phyloP scores from a whole-genome alignment of 2,329 filamentous ascomycete species.

The Ploettnerulaceae sp. region DNA sequence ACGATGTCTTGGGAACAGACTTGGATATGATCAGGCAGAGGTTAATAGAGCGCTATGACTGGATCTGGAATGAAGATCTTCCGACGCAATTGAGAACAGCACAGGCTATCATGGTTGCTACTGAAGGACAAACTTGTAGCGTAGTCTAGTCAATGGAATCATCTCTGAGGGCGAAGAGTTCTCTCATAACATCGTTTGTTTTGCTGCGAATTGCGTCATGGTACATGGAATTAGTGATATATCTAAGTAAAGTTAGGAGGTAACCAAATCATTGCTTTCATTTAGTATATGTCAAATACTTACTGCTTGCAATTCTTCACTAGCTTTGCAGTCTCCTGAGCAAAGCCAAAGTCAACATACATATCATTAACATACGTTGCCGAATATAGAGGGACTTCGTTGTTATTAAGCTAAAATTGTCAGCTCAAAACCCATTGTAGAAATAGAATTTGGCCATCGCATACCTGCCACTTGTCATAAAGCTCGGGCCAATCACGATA shows the following conservation, averaged over 20 bases:
- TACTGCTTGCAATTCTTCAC: slow-evolving; percentile 69
- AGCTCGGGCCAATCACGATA: slow-evolving; percentile 67
- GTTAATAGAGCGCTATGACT: slow-evolving; percentile 33
- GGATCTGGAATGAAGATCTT: slow-evolving; percentile 38
- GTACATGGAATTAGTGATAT: slow-evolving; percentile 81
- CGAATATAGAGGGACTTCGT: slow-evolving; percentile 81
- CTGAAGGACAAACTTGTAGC: slow-evolving; percentile 12
- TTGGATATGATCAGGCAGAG: slow-evolving; percentile 36
- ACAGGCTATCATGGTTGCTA: slow-evolving; percentile 34
- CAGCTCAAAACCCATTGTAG: not conserved
- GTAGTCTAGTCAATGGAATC: slow-evolving; percentile 49
- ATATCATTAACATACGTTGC: slow-evolving; percentile 83
- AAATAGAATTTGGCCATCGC: not conserved
- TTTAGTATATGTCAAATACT: not conserved
- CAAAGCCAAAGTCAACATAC: slow-evolving; percentile 79
- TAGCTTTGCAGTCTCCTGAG: slow-evolving; percentile 65
- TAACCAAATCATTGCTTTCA: not conserved
- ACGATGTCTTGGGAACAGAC: slow-evolving; percentile 36
- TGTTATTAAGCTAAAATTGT: slow-evolving; percentile 52
- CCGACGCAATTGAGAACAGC: slow-evolving; percentile 36
- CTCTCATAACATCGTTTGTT: slow-evolving; percentile 69
- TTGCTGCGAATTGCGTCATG: slow-evolving; percentile 75
- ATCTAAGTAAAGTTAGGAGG: slow-evolving; percentile 34
- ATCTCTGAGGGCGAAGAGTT: slow-evolving; percentile 73
- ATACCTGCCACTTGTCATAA: slow-evolving; percentile 63